Evolutionary conservation across 2,329 filamentous ascomycete species (phyloP).

Genomic region (Cladophialophora chaetospira): DNA sequence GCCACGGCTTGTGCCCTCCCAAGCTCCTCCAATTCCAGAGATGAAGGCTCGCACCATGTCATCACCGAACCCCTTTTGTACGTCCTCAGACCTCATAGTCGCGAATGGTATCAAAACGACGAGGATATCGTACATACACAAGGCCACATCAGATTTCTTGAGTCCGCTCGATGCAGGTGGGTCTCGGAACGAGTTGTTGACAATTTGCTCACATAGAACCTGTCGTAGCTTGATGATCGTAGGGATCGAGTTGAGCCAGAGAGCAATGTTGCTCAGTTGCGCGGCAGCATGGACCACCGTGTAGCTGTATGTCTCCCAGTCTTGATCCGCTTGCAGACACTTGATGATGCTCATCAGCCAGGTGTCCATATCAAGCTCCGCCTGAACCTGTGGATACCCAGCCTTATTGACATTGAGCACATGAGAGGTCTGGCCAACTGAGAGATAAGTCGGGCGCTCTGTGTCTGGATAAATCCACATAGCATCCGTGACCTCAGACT

Average conservation of each 20-base stretch:
- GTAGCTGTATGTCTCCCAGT: slow-evolving; percentile 94
- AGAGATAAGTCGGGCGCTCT: slow-evolving; percentile 19
- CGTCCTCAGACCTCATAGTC: slow-evolving; percentile 69
- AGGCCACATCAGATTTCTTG: slow-evolving; percentile 83
- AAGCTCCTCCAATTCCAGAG: slow-evolving; percentile 70
- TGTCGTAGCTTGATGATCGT: slow-evolving; percentile 76
- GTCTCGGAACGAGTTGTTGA: slow-evolving; percentile 74
- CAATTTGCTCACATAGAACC: slow-evolving; percentile 79
- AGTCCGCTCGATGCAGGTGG: slow-evolving; percentile 77
- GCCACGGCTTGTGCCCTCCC: slow-evolving; percentile 83
- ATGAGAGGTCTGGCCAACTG: slow-evolving; percentile 13
- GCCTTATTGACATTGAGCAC: slow-evolving; percentile 23
- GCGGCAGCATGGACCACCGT: slow-evolving; percentile 81
- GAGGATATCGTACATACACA: slow-evolving; percentile 83
- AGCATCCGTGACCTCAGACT: slow-evolving; percentile 35
- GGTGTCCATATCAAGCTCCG: slow-evolving; percentile 59
- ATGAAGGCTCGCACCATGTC: slow-evolving; percentile 86
- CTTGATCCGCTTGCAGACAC: slow-evolving; percentile 72
- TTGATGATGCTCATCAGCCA: slow-evolving; percentile 78
- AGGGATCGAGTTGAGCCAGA: slow-evolving; percentile 73
- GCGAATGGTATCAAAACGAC: slow-evolving; percentile 84
- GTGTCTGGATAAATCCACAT: slow-evolving; percentile 61
- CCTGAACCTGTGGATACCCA: slow-evolving; percentile 19
- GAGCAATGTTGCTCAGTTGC: slow-evolving; percentile 84
- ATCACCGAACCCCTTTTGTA: slow-evolving; percentile 67